These are phyloP conservation scores for Alopecurus myosuroides DNA, from an alignment of 176 grass and related monocot genomes.

Conservation along the genomic window DNA sequence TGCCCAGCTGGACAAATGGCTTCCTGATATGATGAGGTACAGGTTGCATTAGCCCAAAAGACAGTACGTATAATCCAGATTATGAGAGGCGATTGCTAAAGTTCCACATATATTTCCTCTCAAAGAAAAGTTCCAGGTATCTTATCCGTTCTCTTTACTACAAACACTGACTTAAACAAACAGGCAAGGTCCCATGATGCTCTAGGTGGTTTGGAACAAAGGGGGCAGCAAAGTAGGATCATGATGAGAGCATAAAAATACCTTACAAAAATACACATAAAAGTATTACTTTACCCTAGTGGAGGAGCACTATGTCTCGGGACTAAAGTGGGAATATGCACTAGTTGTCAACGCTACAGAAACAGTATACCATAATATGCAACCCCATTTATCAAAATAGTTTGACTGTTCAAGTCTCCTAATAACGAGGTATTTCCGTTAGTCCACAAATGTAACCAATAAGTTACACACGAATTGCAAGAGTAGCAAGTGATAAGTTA, in stretches of 20 bases:
- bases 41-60: constrained; percentile 7
- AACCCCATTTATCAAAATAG: neutral
- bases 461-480: neutral
- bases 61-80: neutral
- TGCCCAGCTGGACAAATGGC: constrained; percentile 51
- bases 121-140: constrained; percentile 24
- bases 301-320: constrained; percentile 17
- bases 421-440: neutral
- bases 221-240: constrained; percentile 53
- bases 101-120: neutral
- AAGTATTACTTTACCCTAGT: constrained; percentile 31
- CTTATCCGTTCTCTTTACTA: constrained; percentile 29
- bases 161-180: constrained; percentile 40
- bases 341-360: constrained; percentile 12
- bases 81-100: constrained; percentile 5
- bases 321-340: constrained; percentile 22
- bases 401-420: neutral
- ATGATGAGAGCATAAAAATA: constrained; percentile 37
- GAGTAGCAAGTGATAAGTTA: constrained; percentile 1
- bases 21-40: constrained; percentile 37
- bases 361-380: neutral
- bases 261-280: constrained; percentile 35
- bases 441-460: neutral
- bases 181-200: constrained; percentile 32
- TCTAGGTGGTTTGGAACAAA: constrained; percentile 32